Evolutionary conservation across 2,329 filamentous ascomycete species (phyloP), one percentile per base, ranked within the genome.

Genomic region (Nemania bipapillata): DNA sequence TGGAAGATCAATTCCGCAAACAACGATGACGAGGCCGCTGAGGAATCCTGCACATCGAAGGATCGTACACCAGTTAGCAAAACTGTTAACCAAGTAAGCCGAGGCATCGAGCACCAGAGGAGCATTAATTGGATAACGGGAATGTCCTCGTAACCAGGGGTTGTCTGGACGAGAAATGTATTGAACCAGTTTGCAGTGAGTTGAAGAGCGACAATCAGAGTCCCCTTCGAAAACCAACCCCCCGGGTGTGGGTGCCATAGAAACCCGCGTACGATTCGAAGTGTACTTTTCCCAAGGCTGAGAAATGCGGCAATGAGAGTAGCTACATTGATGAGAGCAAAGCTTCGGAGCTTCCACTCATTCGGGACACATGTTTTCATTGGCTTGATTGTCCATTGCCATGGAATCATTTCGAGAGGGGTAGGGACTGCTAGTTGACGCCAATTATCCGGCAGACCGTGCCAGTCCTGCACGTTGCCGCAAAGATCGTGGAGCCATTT

Each of bases 321-420:
- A 58, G 54, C 24, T 32, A 65, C 1, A 32, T 65, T 65, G 9
- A 58, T 15, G 5, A 65, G 54, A 52, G 54, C 62, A 28, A 65
- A 26, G 62, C 62, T 65, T 52, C 62, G 20, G 54, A 65, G 42
- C 35, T 65, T 65, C 62, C 62, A 65, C 45, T 50, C 53, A 53
- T 65, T 50, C 53, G 62, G 58, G 54, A 20, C 45, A 58, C 54
- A 57, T 45, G 28, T 40, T 47, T 28, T 52, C 28, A n/a, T 49
- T 65, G 62, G 20, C 12, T 65, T 58, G 7, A 65, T 28, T 15
- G 62, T 58, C 62, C 62, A 65, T 58, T 30, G 62, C 62, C 62
- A 65, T 17, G 62, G 62, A 30, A 65, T 58, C 22, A 58, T 40
- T 1, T 65, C 62, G 32, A 50, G 45, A 42, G 32, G 17, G 24